Base-by-base conservation (phyloP, 1,139 yeast species). In the Diutina scorzettiae region DNA sequence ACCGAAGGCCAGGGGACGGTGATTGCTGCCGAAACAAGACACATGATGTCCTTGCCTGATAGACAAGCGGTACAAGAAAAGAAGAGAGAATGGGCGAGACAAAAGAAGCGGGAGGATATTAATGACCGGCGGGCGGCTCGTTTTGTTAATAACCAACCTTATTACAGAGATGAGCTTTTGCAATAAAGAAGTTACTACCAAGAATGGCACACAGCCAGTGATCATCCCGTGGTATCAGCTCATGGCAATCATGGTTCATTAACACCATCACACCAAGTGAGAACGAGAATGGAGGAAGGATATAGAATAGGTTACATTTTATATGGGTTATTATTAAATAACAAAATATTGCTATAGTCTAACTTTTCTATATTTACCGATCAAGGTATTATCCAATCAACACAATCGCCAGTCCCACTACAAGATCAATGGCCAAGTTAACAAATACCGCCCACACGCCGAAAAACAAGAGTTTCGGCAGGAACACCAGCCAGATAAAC, bases 401-500 rank as follows among this genome's bases (percentile, higher is more conserved):
- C n/a, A n/a, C n/a, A n/a, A n/a, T n/a, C n/a, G n/a, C n/a, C n/a
- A n/a, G n/a, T n/a, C 39, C 39, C 8, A 21, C 28, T 5, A 34
- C n/a, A 6, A 14, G 23, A 16, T 34, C 39, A 11, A 34, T 34
- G 7, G 7, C 19, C 11, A n/a, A 20, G 31, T 73, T 74, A 54
- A 78, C 63, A 44, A 77, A 62, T 1, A 76, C 46, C 30, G 73
- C 63, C 98, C 98, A 93, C 2, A 80, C 79, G 1, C 78, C 76
- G 49, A 81, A 81, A 56, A 81, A 91, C 29, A 94, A 70, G 16
- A 91, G 60, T 53, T 87, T 91, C 0, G 98, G 99, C 42, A 95
- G 84, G 62, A 91, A 91, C 4, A 93, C 98, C 2, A 97, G 86
- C 97, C 98, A 93, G 14, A 93, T 82, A 56, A 91, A 91, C 45